These are phyloP conservation scores for Diaporthe nobilis DNA, from an alignment of 2,329 filamentous ascomycete species.

Conservation along the genomic window DNA sequence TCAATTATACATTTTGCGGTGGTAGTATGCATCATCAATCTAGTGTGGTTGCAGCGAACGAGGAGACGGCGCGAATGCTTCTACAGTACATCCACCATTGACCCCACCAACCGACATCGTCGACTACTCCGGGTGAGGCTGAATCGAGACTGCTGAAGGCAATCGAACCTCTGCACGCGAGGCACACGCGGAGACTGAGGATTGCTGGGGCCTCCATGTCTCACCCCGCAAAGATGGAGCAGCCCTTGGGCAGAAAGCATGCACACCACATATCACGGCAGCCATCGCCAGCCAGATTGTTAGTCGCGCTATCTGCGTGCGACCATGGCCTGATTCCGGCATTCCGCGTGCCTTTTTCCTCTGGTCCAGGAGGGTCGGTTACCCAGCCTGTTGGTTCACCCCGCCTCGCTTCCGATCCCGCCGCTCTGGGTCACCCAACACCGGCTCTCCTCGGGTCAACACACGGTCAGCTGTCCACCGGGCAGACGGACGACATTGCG, in stretches of 20 bases:
- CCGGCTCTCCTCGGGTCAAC: conserved; percentile 27
- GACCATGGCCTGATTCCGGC: conserved; percentile 13
- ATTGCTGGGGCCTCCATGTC: neutral
- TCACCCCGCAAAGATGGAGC: neutral
- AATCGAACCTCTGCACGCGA: neutral
- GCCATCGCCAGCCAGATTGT: neutral
- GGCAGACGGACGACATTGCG: conserved; percentile 1
- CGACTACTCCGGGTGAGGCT: neutral
- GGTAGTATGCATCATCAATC: neutral
- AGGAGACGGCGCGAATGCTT: neutral
- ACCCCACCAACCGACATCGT: conserved; percentile 2
- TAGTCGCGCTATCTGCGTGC: conserved; percentile 4
- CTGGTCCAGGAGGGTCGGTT: conserved; percentile 16
- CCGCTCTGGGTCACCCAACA: conserved; percentile 10
- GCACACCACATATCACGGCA: neutral
- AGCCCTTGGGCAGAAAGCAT: neutral
- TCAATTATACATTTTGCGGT: neutral
- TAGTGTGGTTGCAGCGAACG: conserved; percentile 15
- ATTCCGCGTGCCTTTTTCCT: neutral
- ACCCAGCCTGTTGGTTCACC: conserved; percentile 27
- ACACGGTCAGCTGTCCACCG: conserved; percentile 13
- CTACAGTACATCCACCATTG: neutral
- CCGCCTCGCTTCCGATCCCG: conserved; percentile 28
- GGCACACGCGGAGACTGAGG: neutral
- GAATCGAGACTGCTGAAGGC: conserved; percentile 20